A percentile compares a stretch with the other conserved stretches of the same genome.
Conservation (phyloP, 805 yeast species). For the Zygoascus tannicola region DNA sequence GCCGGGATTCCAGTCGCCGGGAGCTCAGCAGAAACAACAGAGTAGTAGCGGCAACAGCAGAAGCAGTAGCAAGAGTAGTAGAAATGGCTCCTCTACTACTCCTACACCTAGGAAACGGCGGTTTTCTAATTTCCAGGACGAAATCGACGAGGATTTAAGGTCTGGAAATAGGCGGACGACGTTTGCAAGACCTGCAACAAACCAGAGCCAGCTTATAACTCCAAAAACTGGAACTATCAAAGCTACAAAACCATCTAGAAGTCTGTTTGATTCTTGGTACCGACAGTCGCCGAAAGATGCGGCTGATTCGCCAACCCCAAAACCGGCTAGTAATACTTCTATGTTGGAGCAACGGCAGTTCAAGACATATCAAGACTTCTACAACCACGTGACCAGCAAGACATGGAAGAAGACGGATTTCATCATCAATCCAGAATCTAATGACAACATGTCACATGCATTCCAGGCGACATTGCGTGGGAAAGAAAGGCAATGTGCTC, state of each 20-base stretch:
- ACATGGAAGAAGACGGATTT: constrained; percentile 34
- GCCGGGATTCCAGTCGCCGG: no score
- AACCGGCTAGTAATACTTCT: no score
- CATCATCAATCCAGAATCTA: constrained; percentile 28
- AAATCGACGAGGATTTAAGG: constrained; percentile 12
- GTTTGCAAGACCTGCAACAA: constrained; percentile 2
- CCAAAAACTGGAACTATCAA: background rate
- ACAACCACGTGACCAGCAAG: background rate
- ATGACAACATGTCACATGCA: constrained; percentile 25
- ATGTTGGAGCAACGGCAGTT: no score
- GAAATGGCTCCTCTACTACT: no score
- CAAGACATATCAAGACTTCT: background rate
- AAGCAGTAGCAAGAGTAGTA: no score
- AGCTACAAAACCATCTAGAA: no score
- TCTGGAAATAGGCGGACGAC: constrained; percentile 5
- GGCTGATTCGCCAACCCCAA: no score
- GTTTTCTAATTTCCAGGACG: constrained; percentile 8
- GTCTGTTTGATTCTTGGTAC: no score
- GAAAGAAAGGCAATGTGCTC: constrained; percentile 25
- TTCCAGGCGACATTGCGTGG: constrained; percentile 31
- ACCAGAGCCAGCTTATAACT: background rate
- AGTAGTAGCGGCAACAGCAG: no score
- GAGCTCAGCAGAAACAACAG: no score
- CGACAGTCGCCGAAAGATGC: no score
- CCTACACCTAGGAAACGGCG: background rate